A percentile compares a stretch with the other conserved stretches of the same genome.
These are phyloP conservation scores for Capsicum baccatum DNA, from an alignment of 257 asterid species.

Conservation along the genomic window DNA sequence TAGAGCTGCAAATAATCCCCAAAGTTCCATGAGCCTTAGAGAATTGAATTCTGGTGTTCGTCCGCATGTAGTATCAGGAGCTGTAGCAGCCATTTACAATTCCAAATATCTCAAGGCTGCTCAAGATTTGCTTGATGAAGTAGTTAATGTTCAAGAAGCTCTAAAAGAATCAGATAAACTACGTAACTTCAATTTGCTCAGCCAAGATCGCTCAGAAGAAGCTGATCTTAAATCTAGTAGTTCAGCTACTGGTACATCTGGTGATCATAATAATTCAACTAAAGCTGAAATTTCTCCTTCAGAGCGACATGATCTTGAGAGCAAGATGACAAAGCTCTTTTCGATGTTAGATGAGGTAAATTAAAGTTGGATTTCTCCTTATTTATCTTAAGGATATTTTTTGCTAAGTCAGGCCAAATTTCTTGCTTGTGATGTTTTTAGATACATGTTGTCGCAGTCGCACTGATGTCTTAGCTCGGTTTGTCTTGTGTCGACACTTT, in stretches of 20 bases:
- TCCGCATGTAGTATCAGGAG: constrained; percentile 38
- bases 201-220: constrained; percentile 41
- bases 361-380: neutral
- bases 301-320: constrained; percentile 58
- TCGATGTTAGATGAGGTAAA: constrained; percentile 71
- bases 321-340: constrained; percentile 62
- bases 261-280: constrained; percentile 42
- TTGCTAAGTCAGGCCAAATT: neutral
- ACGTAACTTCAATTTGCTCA: constrained; percentile 35
- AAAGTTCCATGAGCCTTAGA: constrained; percentile 39
- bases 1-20: constrained; percentile 37
- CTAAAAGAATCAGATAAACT: constrained; percentile 42
- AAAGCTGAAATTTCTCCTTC: constrained; percentile 54
- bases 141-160: constrained; percentile 55
- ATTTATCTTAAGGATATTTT: neutral
- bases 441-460: neutral
- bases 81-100: constrained; percentile 43
- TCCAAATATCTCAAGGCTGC: constrained; percentile 68
- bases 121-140: constrained; percentile 66
- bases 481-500: neutral
- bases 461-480: neutral
- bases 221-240: constrained; percentile 39
- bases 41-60: constrained; percentile 38
- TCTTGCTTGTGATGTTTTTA: constrained; percentile 10
- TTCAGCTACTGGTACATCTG: constrained; percentile 36